phyloP scores from a whole-genome alignment of 306 rosid genomes.

The Glycyrrhiza uralensis region DNA sequence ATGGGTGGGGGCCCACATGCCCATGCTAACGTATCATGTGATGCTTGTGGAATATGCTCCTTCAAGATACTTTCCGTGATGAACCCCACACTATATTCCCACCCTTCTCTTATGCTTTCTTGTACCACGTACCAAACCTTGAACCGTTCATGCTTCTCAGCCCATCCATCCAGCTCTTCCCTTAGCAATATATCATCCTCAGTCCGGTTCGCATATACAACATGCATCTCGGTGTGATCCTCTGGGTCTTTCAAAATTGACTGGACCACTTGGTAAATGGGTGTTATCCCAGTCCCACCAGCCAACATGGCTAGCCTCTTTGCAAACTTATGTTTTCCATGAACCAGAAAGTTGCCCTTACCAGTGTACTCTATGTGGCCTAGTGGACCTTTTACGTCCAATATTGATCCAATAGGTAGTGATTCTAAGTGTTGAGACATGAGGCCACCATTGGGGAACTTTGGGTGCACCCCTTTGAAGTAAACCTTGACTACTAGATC shows the following conservation, averaged over 20 bases:
- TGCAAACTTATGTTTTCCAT: conserved; percentile 26
- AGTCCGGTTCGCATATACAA: conserved; percentile 64
- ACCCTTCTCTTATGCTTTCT: conserved; percentile 42
- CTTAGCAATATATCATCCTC: conserved; percentile 67
- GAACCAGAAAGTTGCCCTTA: neutral
- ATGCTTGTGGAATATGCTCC: conserved; percentile 52
- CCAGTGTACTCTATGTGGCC: neutral
- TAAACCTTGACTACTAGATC: neutral
- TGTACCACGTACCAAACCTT: conserved; percentile 70
- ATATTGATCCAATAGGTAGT: neutral
- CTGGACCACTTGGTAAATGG: neutral
- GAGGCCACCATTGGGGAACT: conserved; percentile 63
- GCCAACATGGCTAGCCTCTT: conserved; percentile 50
- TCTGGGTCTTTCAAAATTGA: neutral
- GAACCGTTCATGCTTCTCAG: conserved; percentile 38
- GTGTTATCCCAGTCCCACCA: conserved; percentile 11
- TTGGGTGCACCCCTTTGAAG: neutral
- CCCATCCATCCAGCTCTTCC: conserved; percentile 64
- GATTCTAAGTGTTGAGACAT: conserved; percentile 45
- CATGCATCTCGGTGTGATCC: neutral
- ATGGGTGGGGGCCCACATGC: conserved; percentile 71
- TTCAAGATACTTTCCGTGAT: neutral
- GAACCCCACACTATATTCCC: conserved; percentile 41
- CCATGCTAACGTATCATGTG: conserved; percentile 49
- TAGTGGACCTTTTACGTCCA: neutral